Conservation (phyloP, 495 filamentous ascomycete genomes). For the Neurospora intermedia region DNA sequence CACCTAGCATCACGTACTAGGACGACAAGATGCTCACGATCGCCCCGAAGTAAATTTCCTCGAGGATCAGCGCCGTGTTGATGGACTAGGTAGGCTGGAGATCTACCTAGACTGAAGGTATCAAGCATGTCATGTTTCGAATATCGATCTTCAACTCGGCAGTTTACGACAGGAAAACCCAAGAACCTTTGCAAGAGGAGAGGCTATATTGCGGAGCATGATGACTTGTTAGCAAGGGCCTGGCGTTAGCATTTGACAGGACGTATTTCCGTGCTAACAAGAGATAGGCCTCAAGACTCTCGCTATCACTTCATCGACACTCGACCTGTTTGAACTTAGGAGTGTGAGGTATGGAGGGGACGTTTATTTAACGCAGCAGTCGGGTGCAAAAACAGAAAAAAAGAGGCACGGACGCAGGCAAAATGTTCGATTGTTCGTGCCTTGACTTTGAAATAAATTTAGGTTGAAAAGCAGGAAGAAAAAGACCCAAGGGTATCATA, state of each 20-base stretch:
- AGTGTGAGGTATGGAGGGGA: not conserved
- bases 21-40: not conserved
- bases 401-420: not conserved
- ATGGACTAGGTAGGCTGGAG: no score
- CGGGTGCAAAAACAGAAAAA: not conserved
- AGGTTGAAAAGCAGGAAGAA: not conserved
- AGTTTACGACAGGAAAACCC: no score
- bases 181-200: no score
- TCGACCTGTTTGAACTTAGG: not conserved
- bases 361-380: not conserved
- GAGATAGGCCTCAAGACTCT: not conserved
- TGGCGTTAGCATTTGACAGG: no score
- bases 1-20: not conserved
- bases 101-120: no score
- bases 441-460: not conserved
- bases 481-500: not conserved
- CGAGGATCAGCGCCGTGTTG: constrained; percentile 58
- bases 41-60: constrained; percentile 19
- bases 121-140: no score
- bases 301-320: not conserved
- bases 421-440: not conserved
- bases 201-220: no score
- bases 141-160: no score
- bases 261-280: not conserved
- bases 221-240: no score